These are phyloP conservation scores for Daldinia decipiens DNA, from an alignment of 495 filamentous ascomycete genomes.

Conservation along the genomic window DNA sequence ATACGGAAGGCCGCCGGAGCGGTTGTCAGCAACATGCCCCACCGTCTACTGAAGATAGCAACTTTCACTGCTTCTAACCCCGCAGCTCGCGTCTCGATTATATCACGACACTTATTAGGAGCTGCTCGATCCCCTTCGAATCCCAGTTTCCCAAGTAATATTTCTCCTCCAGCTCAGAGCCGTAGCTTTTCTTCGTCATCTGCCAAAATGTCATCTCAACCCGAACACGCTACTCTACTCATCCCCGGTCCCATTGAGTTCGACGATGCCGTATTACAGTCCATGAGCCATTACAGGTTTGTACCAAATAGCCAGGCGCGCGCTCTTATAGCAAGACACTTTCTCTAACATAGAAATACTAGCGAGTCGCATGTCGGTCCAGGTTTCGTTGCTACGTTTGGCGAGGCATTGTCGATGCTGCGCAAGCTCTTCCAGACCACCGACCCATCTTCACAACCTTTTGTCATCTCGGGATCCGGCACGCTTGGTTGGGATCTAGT, in stretches of 20 bases:
- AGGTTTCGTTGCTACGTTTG: slow-evolving; percentile 88
- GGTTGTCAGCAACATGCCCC: slow-evolving; percentile 56
- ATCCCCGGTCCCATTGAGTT: slow-evolving; percentile 99
- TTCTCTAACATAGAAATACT: slow-evolving; percentile 28
- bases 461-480: slow-evolving; percentile 92
- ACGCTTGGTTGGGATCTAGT: slow-evolving; percentile 97
- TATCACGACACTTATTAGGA: slow-evolving; percentile 81
- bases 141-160: slow-evolving; percentile 71
- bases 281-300: slow-evolving; percentile 96
- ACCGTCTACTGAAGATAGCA: slow-evolving; percentile 46
- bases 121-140: slow-evolving; percentile 59
- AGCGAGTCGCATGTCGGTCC: slow-evolving; percentile 93
- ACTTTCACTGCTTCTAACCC: slow-evolving; percentile 63
- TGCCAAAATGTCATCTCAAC: slow-evolving; percentile 79
- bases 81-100: slow-evolving; percentile 77
- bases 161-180: slow-evolving; percentile 60
- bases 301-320: slow-evolving; percentile 38
- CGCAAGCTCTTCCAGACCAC: slow-evolving; percentile 93
- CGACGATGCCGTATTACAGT: slow-evolving; percentile 93
- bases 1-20: slow-evolving; percentile 45
- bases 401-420: slow-evolving; percentile 86
- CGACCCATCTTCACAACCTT: slow-evolving; percentile 83
- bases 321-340: background rate
- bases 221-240: slow-evolving; percentile 82
- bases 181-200: slow-evolving; percentile 49